Percentiles rank a stretch among this genome's conserved stretches.
Evolutionary conservation across 176 grass and related monocot genomes (phyloP).

Genomic region (Phyllostachys edulis): DNA sequence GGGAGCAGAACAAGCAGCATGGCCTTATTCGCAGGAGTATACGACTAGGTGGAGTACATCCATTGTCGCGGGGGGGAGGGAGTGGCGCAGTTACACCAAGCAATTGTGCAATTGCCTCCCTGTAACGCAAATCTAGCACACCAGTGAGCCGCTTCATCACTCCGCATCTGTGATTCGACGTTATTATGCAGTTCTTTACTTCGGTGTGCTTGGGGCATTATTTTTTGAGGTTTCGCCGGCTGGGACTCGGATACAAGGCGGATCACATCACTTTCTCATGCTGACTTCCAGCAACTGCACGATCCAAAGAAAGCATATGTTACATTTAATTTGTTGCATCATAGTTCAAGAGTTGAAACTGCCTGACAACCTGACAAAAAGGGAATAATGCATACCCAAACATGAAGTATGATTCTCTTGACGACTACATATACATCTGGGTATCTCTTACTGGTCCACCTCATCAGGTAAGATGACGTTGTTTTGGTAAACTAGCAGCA

Average conservation of each 20-base stretch:
- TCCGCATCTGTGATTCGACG: neutral
- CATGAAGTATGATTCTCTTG: constrained; percentile 5
- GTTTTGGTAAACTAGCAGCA: constrained; percentile 76
- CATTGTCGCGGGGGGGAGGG: neutral
- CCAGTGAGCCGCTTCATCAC: neutral
- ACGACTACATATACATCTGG: neutral
- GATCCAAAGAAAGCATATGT: neutral
- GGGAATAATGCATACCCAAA: constrained; percentile 6
- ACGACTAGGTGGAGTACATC: neutral
- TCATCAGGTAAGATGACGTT: constrained; percentile 61
- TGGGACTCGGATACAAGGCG: neutral
- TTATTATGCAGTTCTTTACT: constrained; percentile 34
- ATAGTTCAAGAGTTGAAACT: neutral
- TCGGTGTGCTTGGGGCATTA: constrained; percentile 4
- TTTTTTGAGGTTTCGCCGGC: neutral
- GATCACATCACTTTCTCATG: neutral
- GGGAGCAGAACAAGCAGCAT: constrained; percentile 7
- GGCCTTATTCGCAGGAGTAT: constrained; percentile 28
- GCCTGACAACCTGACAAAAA: constrained; percentile 3
- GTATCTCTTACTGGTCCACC: constrained; percentile 55
- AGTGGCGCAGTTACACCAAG: constrained; percentile 13
- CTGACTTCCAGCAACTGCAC: constrained; percentile 6
- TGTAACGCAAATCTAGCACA: constrained; percentile 20
- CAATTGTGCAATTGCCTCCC: constrained; percentile 5
- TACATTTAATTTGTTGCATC: neutral